A percentile compares a stretch with the other conserved stretches of the same genome.
phyloP scores from a whole-genome alignment of 148 eudicot genomes.

The Cornus florida region DNA sequence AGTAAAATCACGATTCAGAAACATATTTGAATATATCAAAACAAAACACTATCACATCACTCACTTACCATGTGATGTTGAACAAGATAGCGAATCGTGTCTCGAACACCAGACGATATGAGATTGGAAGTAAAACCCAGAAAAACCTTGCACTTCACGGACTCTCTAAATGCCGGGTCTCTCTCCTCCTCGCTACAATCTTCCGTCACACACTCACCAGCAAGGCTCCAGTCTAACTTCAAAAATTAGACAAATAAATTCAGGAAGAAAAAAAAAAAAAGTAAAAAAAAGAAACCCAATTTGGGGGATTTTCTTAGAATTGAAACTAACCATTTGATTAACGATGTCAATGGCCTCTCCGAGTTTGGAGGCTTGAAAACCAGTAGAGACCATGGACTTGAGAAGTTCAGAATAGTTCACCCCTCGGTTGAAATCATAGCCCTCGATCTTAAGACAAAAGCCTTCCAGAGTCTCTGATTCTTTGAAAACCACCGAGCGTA shows the following conservation, averaged over 20 bases:
- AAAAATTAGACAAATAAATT: slow-evolving; percentile 20
- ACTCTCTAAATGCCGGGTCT: slow-evolving; percentile 52
- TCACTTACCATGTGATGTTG: no score
- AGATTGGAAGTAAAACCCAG: no score
- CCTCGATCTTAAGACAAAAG: slow-evolving; percentile 63
- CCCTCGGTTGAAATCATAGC: slow-evolving; percentile 85
- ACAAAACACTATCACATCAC: neutral
- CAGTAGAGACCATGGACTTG: slow-evolving; percentile 65
- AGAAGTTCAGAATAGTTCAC: slow-evolving; percentile 57
- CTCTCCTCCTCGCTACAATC: slow-evolving; percentile 79
- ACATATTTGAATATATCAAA: neutral
- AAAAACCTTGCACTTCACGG: slow-evolving; percentile 80
- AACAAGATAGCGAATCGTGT: no score
- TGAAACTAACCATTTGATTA: slow-evolving; percentile 70
- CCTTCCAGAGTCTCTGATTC: slow-evolving; percentile 78
- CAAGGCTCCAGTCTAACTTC: slow-evolving; percentile 93
- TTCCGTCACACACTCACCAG: slow-evolving; percentile 55
- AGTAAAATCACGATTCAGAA: neutral
- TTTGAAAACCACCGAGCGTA: slow-evolving; percentile 61
- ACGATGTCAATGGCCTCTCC: slow-evolving; percentile 90
- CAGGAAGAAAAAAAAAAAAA: neutral
- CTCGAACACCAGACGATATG: no score
- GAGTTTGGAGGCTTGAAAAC: slow-evolving; percentile 93
- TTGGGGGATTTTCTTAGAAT: no score
- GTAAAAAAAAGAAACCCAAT: neutral